Percentiles rank a stretch among this genome's conserved stretches.
phyloP scores from a whole-genome alignment of 805 yeast genomes.

The Wickerhamiella bombiphila region DNA sequence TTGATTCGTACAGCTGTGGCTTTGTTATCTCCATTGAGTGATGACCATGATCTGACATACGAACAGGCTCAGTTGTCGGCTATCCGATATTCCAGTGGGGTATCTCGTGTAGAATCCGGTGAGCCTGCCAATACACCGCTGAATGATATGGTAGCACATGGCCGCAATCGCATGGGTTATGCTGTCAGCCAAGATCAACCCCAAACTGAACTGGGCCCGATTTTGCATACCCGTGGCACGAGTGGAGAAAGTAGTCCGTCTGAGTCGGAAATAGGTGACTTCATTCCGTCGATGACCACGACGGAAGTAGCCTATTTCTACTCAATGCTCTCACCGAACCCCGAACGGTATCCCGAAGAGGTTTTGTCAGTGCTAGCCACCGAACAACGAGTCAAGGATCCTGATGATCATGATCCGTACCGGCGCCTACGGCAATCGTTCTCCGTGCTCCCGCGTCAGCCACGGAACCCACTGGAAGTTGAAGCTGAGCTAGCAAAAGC shows the following conservation, averaged over 20 bases:
- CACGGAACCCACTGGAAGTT: constrained; percentile 14
- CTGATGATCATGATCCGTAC: constrained; percentile 15
- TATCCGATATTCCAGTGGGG: constrained; percentile 14
- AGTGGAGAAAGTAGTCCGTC: background rate
- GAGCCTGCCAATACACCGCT: too few species aligned
- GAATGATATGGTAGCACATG: too few species aligned
- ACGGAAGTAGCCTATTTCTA: constrained; percentile 16
- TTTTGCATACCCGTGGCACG: constrained; percentile 10
- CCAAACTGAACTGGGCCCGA: too few species aligned
- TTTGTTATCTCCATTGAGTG: constrained; percentile 12
- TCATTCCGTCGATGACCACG: constrained; percentile 13
- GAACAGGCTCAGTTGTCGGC: constrained; percentile 15
- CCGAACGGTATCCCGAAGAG: background rate
- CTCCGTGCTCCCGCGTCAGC: constrained; percentile 12
- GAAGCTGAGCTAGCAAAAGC: constrained; percentile 11
- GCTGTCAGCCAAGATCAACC: too few species aligned
- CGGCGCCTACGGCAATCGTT: constrained; percentile 12
- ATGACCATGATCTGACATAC: constrained; percentile 4
- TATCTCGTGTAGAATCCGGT: too few species aligned
- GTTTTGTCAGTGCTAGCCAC: constrained; percentile 10
- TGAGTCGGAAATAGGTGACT: constrained; percentile 9
- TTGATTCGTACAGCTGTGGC: constrained; percentile 12
- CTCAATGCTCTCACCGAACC: constrained; percentile 12
- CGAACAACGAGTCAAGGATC: constrained; percentile 12
- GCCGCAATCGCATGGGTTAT: too few species aligned